Evolutionary conservation across 305 asterid genomes (phyloP).

Genomic region (Fraxinus dipetala): DNA sequence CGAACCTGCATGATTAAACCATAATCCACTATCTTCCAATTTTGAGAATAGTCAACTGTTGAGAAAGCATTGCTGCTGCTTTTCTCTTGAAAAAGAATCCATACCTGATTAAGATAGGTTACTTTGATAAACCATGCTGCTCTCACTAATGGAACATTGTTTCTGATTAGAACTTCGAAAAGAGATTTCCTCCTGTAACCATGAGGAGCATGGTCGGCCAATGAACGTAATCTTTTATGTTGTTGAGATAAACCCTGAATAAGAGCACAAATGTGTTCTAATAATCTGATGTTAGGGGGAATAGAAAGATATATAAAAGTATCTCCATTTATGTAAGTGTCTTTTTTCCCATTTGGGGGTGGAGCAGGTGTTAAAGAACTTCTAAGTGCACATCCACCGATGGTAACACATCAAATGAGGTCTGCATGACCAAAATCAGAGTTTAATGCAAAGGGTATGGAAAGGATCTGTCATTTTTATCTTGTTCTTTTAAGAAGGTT

Average conservation of each 20-base stretch:
- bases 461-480: not conserved
- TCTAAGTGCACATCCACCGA: not conserved
- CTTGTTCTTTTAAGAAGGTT: not conserved
- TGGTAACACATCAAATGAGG: not conserved
- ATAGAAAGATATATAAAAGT: not conserved
- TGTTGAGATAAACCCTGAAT: conserved; percentile 87
- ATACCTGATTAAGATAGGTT: conserved; percentile 96
- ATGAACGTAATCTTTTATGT: conserved; percentile 77
- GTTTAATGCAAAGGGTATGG: not conserved
- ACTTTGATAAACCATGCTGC: conserved; percentile 99
- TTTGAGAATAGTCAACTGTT: conserved; percentile 20
- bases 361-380: not conserved
- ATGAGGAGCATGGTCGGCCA: conserved; percentile 98
- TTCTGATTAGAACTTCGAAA: conserved; percentile 81
- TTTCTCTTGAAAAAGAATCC: conserved; percentile 18
- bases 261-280: conserved; percentile 23
- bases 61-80: conserved; percentile 4
- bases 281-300: not conserved
- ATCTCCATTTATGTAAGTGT: not conserved
- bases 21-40: conserved; percentile 28
- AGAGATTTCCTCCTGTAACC: conserved; percentile 79
- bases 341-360: not conserved
- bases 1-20: conserved; percentile 67
- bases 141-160: conserved; percentile 84
- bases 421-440: not conserved